Percentiles rank a stretch among this genome's conserved stretches.
These are phyloP conservation scores for Eutypella sp. DNA, from an alignment of 2,329 filamentous ascomycete genomes.

Conservation along the genomic window DNA sequence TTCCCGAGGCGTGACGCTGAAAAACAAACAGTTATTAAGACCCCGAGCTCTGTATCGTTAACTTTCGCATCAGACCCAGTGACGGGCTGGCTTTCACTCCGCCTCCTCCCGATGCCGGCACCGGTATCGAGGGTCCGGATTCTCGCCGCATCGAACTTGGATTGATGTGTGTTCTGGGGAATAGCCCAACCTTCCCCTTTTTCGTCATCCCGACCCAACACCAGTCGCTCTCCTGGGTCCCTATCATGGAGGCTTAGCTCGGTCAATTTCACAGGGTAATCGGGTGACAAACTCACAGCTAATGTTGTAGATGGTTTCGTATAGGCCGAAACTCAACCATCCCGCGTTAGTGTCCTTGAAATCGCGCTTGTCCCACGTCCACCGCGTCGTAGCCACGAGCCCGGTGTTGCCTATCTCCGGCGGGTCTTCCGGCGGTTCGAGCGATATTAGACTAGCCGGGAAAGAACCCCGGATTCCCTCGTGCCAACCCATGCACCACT, in stretches of 20 bases:
- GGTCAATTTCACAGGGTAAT: no score
- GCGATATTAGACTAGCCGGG: conserved; percentile 21
- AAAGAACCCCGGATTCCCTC: conserved; percentile 24
- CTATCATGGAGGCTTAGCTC: conserved; percentile 21
- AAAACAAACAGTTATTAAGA: background rate
- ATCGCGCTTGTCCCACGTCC: conserved; percentile 31
- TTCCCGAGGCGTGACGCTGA: background rate
- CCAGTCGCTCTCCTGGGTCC: conserved; percentile 45
- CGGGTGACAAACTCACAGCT: conserved; percentile 36
- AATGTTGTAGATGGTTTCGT: conserved; percentile 45
- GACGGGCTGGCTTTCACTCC: background rate
- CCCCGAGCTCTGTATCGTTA: background rate
- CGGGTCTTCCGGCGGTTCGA: conserved; percentile 21
- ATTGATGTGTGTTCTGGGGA: conserved; percentile 47
- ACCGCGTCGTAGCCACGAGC: conserved; percentile 24
- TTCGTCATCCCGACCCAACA: conserved; percentile 51
- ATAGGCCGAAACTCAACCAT: conserved; percentile 36
- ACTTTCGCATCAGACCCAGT: background rate
- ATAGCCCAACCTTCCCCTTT: conserved; percentile 49
- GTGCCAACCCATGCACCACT: conserved; percentile 31
- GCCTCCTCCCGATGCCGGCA: background rate
- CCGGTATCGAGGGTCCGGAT: conserved; percentile 1
- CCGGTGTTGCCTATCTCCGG: conserved; percentile 14
- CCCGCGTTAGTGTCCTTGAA: conserved; percentile 24
- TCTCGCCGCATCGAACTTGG: conserved; percentile 38